Base-by-base conservation (phyloP, 495 filamentous ascomycete genomes). In the Melanomma pulvis-pyrius region DNA sequence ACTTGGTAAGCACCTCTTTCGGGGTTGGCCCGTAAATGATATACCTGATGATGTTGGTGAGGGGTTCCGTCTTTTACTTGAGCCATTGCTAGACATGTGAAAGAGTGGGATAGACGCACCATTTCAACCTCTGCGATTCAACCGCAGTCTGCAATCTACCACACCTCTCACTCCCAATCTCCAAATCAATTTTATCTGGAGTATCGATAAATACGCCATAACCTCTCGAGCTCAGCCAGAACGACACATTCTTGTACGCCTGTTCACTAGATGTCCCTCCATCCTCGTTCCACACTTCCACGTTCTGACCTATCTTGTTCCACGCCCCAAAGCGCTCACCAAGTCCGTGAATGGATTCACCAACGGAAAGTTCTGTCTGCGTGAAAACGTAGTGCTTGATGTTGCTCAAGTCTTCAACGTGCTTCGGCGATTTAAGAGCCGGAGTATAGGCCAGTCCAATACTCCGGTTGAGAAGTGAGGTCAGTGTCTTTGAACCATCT, bases 191-290 rank as follows among this genome's bases (percentile, higher is more conserved):
- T 25, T 69, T 67, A 9, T 67, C 70, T 0, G 70, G 70, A 0
- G 67, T 66, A 30, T 72, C 70, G 73, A 90, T 82, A 74, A 90
- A 90, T n/a, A 90, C 80, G 25, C 88, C 88, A 72, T 91, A 92
- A 1, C 87, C 87, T 15, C 80, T 78, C 0, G 84, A 88, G 61
- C 84, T 88, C 34, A 91, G 76, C 74, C 87, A 90, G 74, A 90
- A 90, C 1, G 86, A 83, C 7, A 90, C 80, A 69, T 90, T 91
- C 76, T 90, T 90, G 72, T 92, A 92, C 0, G 87, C 87, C 63
- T 89, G 81, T 54, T 90, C 88, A 19, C 82, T 86, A 0, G 83
- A 87, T 19, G 89, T 90, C 9, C 88, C 88, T 1, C 88, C 88
- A 67, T 92, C 88, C 32, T 85, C 84, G 61, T 90, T 90, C 86